These are phyloP conservation scores for Coemansia sp. DNA, from an alignment of 192 early-diverging fungal genomes.

Conservation along the genomic window DNA sequence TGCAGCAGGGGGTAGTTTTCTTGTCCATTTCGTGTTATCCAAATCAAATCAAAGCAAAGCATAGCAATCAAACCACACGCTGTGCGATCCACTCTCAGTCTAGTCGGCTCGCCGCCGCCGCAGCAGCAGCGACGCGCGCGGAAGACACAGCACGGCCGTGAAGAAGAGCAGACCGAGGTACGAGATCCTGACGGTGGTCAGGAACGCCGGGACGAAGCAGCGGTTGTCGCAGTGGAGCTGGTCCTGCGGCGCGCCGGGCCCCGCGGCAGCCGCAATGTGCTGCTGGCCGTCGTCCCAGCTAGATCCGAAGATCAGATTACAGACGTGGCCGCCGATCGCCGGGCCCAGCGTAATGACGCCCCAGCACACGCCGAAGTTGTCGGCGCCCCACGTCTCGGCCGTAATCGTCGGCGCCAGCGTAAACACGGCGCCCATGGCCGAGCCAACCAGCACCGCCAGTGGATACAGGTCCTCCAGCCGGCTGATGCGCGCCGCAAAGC, in stretches of 20 bases:
- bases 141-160: slow-evolving; percentile 29
- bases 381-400: slow-evolving; percentile 53
- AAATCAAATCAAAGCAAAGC: too few species aligned
- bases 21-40: too few species aligned
- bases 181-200: slow-evolving; percentile 30
- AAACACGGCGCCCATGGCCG: slow-evolving; percentile 50
- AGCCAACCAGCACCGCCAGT: slow-evolving; percentile 43
- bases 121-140: slow-evolving; percentile 16
- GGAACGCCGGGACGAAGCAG: slow-evolving; percentile 50
- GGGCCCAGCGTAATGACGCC: slow-evolving; percentile 60
- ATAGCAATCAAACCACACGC: too few species aligned
- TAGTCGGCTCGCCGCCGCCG: neutral
- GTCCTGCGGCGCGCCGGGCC: slow-evolving; percentile 11
- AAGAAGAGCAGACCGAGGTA: slow-evolving; percentile 40
- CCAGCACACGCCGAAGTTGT: slow-evolving; percentile 59
- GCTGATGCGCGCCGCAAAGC: slow-evolving; percentile 15
- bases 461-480: slow-evolving; percentile 31
- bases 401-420: slow-evolving; percentile 54
- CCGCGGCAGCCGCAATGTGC: slow-evolving; percentile 20
- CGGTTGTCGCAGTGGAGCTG: slow-evolving; percentile 28
- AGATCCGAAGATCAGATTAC: slow-evolving; percentile 64
- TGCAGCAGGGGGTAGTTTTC: too few species aligned
- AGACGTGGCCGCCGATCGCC: slow-evolving; percentile 65
- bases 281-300: slow-evolving; percentile 55
- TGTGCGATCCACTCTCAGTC: too few species aligned